These are phyloP conservation scores for Inga leiocalycina DNA, from an alignment of 306 rosid genomes.

Conservation along the genomic window DNA sequence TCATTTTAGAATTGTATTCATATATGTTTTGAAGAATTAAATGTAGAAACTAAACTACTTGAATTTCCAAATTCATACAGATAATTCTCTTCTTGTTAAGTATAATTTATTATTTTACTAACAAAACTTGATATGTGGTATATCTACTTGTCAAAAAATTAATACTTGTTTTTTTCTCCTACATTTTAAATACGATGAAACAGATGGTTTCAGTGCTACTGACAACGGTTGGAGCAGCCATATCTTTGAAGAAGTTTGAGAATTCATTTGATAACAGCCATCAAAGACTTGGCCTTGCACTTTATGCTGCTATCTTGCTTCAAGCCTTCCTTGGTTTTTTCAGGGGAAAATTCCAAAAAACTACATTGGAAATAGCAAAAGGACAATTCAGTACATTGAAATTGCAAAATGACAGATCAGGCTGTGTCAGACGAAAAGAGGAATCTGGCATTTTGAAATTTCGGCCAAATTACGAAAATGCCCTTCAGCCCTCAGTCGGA, in stretches of 20 bases:
- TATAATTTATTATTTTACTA: background rate
- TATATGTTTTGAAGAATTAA: background rate
- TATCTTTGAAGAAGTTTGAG: slow-evolving; percentile 83
- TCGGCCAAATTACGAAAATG: too few species aligned
- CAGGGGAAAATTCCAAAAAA: too few species aligned
- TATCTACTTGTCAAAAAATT: background rate
- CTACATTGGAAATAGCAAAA: too few species aligned
- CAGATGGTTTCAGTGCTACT: slow-evolving; percentile 74
- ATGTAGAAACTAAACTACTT: background rate
- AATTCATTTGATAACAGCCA: slow-evolving; percentile 87
- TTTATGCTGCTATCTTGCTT: slow-evolving; percentile 68
- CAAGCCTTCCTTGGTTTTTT: slow-evolving; percentile 78
- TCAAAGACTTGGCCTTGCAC: slow-evolving; percentile 89
- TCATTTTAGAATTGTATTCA: too few species aligned
- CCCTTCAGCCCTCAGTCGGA: too few species aligned
- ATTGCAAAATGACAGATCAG: too few species aligned
- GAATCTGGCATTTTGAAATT: too few species aligned
- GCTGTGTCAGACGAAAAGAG: too few species aligned
- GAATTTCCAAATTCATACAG: background rate
- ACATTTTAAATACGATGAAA: slow-evolving; percentile 13
- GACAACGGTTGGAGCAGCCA: slow-evolving; percentile 77
- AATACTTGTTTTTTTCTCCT: background rate
- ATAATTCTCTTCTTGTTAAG: background rate
- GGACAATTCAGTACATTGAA: too few species aligned
- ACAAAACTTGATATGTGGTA: background rate